These are phyloP conservation scores for Grosmannia clavigera DNA, from an alignment of 2,329 filamentous ascomycete species.

Conservation along the genomic window DNA sequence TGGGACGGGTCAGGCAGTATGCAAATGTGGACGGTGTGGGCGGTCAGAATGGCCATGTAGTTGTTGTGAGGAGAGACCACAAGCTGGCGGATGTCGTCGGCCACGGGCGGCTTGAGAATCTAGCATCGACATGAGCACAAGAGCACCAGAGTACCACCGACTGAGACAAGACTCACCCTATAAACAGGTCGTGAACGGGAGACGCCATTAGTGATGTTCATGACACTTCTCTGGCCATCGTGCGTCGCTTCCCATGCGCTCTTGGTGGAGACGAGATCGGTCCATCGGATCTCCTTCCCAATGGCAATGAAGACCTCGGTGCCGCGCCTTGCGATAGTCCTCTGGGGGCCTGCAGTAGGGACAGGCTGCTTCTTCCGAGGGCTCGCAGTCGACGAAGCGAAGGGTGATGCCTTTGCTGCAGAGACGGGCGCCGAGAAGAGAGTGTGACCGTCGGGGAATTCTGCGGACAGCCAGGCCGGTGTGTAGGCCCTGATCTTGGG, in stretches of 20 bases:
- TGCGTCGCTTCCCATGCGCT: slow-evolving; percentile 37
- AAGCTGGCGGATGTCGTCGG: slow-evolving; percentile 74
- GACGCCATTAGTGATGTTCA: slow-evolving; percentile 15
- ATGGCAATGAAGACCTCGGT: slow-evolving; percentile 83
- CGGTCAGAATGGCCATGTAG: slow-evolving; percentile 74
- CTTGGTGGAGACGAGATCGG: slow-evolving; percentile 70
- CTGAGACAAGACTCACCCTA: slow-evolving; percentile 25
- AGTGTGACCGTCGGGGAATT: slow-evolving; percentile 62
- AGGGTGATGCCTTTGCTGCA: slow-evolving; percentile 17
- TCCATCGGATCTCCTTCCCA: slow-evolving; percentile 86
- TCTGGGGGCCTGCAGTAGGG: slow-evolving; percentile 33
- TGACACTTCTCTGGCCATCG: slow-evolving; percentile 13
- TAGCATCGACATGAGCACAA: slow-evolving; percentile 20
- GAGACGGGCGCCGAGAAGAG: slow-evolving; percentile 51
- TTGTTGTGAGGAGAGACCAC: slow-evolving; percentile 70
- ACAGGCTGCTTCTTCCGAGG: slow-evolving; percentile 26
- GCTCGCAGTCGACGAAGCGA: slow-evolving; percentile 20
- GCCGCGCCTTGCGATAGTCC: slow-evolving; percentile 67
- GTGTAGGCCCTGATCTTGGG: slow-evolving; percentile 77
- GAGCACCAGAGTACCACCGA: not conserved
- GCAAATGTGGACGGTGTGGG: slow-evolving; percentile 78
- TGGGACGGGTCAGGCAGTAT: slow-evolving; percentile 72
- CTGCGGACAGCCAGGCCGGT: slow-evolving; percentile 66
- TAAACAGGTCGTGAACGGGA: slow-evolving; percentile 27
- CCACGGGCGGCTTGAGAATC: slow-evolving; percentile 66